Evolutionary conservation across 2,329 filamentous ascomycete species (phyloP), one percentile per base, ranked within the genome.

Genomic region (Beauveria rudraprayagi): DNA sequence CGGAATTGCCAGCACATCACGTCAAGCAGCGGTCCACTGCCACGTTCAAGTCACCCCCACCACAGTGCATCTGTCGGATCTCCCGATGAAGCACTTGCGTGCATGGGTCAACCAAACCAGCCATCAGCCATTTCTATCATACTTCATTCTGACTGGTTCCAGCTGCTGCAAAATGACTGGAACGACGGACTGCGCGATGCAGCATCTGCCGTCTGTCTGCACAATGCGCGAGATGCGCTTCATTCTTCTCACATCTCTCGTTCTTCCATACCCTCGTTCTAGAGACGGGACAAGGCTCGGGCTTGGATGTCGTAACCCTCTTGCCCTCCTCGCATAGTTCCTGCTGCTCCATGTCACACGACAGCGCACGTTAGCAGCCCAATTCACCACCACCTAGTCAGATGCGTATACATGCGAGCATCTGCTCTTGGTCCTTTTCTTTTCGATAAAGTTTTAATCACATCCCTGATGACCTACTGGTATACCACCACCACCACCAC

Each of bases 21-120:
- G 9, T 19, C 16, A 10, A 43, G 41, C n/a, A 40, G 26, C 5
- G 34, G 48, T 22, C 48, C 48, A 37, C 51, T 50, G 16, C 51
- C 51, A 24, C n/a, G 24, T 41, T 24, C 22, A 43, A 19, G 24
- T 14, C 16, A 22, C 22, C 56, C 56, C 56, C 56, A 40, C 56
- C 34, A 43, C 46, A 11, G 16, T 51, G 56, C 56, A 58, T 58
- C 56, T 50, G 6, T 51, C 56, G 56, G 46, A 58, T 51, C 56
- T 47, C 56, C 56, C 56, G 56, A 58, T 58, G 56, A 47, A 26
- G 46, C 46, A 58, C 30, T 22, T 28, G 56, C 56, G 44, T 58
- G 56, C 56, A 51, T 58, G 37, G 46, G 41, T 46, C n/a, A 46
- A 44, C 30, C 9, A 28, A 28, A 50, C 22, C 26, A 22, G 28